Evolutionary conservation across 768 basidiomycete genomes (phyloP), one percentile per base, ranked within the genome.

Genomic region (Mycena pura): DNA sequence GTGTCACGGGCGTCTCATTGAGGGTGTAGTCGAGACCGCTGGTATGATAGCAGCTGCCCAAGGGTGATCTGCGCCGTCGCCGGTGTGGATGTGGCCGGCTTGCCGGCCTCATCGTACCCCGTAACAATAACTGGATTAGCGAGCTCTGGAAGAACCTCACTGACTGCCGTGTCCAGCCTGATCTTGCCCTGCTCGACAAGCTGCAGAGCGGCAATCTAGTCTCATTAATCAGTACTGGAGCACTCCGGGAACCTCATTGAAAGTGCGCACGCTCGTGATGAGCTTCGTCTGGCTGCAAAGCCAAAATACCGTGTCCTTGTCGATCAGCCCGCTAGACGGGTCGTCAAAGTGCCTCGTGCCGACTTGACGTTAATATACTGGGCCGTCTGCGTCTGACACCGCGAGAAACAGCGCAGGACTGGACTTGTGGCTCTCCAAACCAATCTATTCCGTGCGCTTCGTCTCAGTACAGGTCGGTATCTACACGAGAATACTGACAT

Each of bases 281-380:
- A 77, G 57, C 55, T 78, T 77, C 1, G 76, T 76, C 64, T 72
- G 70, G 53, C 77, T 78, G 63, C 76, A 77, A n/a, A 78, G 64
- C 76, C 76, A 77, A 55, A 75, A 73, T 28, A 76, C 57, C 19
- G 68, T 69, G 48, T 75, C 70, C 21, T 65, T 63, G 21, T 65
- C 63, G 13, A 77, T 59, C 5, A 40, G 43, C 3, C 62, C 70
- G 39, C 69, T 68, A 1, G 69, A 60, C n/a, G 71, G 65, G 44
- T 77, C 73, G 46, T 48, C 51, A 6, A 53, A 10, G 28, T 34
- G 45, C 34, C 48, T 60, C 14, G 29, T 54, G 8, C 59, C 59
- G 15, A 19, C 36, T 3, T 46, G 40, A 6, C n/a, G 44, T 46
- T 53, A 34, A 22, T 60, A 60, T 25, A 60, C 54, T 4, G 27